phyloP scores from a whole-genome alignment of 2,329 filamentous ascomycete genomes.

The Fusarium kyushuense region DNA sequence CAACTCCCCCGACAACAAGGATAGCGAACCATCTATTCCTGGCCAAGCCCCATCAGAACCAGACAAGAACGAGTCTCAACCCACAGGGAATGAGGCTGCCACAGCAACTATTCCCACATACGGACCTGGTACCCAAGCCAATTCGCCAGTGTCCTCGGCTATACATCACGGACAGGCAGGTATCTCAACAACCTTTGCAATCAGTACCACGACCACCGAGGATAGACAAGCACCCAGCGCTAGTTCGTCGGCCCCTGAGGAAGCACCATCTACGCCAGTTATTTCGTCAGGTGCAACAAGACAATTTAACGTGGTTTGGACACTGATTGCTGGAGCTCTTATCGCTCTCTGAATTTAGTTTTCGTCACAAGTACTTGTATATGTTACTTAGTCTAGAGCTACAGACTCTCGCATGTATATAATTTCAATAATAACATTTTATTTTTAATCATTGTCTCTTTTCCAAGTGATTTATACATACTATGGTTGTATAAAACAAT shows the following conservation, averaged over 20 bases:
- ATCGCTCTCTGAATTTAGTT: too few species aligned
- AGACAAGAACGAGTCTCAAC: background rate
- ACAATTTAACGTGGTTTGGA: background rate
- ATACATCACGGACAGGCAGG: background rate
- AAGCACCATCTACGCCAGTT: background rate
- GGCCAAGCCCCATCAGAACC: background rate
- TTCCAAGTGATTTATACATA: too few species aligned
- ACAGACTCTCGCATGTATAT: too few species aligned
- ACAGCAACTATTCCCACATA: background rate
- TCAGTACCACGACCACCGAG: background rate
- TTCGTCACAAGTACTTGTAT: too few species aligned
- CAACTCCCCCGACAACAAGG: background rate
- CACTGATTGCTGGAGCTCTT: background rate
- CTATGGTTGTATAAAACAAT: too few species aligned
- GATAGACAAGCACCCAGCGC: background rate
- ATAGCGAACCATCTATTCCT: background rate
- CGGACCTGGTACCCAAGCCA: background rate
- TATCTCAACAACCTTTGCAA: background rate
- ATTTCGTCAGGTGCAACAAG: background rate
- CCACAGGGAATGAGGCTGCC: background rate
- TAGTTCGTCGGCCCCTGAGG: background rate
- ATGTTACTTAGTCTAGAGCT: too few species aligned
- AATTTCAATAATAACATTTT: too few species aligned
- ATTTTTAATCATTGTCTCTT: too few species aligned
- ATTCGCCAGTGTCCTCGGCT: background rate